A percentile compares a stretch with the other conserved stretches of the same genome.
Evolutionary conservation across 257 asterid species (phyloP).

Genomic region (Capsicum baccatum): DNA sequence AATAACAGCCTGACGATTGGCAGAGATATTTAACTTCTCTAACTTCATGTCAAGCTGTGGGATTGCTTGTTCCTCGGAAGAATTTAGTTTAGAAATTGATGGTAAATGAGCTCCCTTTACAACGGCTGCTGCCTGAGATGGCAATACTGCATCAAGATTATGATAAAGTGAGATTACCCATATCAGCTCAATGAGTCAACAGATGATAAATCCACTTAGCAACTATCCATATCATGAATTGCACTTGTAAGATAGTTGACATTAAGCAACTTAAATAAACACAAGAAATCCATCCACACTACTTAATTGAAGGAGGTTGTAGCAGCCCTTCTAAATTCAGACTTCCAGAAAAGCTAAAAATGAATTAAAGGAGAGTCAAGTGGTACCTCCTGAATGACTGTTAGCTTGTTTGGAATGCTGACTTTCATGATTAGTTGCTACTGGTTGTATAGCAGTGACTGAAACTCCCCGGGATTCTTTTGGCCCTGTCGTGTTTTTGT

Average conservation of each 20-base stretch:
- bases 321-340: not conserved
- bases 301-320: not conserved
- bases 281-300: not conserved
- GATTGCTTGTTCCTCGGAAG: conserved; percentile 35
- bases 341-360: not conserved
- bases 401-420: conserved; percentile 40
- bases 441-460: conserved; percentile 35
- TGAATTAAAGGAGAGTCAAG: not conserved
- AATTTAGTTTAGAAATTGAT: conserved; percentile 38
- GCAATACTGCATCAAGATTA: conserved; percentile 43
- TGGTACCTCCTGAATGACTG: conserved; percentile 47
- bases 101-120: conserved; percentile 33
- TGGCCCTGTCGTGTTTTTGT: conserved; percentile 29
- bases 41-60: conserved; percentile 49
- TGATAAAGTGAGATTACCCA: conserved; percentile 6
- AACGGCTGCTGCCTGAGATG: conserved; percentile 40
- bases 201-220: not conserved
- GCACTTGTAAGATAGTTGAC: conserved; percentile 17
- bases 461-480: conserved; percentile 39
- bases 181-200: not conserved
- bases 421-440: conserved; percentile 40
- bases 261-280: not conserved
- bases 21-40: conserved; percentile 40
- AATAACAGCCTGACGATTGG: conserved; percentile 48
- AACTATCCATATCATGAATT: not conserved